Conservation (phyloP, 2,329 filamentous ascomycete species). For the Ophiostoma fasciatum region DNA sequence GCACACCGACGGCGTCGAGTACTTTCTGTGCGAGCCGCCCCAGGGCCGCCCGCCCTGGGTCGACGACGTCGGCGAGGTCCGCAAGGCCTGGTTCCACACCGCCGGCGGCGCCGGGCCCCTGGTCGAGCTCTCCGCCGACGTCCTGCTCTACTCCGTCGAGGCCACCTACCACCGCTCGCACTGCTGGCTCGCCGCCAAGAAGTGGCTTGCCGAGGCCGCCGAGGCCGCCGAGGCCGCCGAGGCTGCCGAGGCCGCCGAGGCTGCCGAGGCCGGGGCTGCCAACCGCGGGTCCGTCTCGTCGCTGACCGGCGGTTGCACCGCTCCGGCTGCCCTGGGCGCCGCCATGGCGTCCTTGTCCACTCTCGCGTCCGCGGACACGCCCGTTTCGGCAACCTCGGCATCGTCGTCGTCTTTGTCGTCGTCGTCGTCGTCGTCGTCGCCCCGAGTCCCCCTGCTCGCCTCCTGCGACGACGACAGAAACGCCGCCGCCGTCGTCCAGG, state of each 20-base stretch:
- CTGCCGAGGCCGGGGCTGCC: no score
- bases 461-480: no score
- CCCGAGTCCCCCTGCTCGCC: no score
- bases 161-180: conserved; percentile 44
- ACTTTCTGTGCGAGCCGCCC: conserved; percentile 66
- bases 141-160: conserved; percentile 46
- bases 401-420: no score
- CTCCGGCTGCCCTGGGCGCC: no score
- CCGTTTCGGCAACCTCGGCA: no score
- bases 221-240: conserved; percentile 12
- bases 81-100: conserved; percentile 61
- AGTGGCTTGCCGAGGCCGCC: conserved; percentile 21
- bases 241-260: conserved; percentile 13
- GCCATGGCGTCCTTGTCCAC: no score
- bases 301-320: no score
- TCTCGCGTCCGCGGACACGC: no score
- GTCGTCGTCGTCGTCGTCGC: no score
- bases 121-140: conserved; percentile 44
- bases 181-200: conserved; percentile 38
- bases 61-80: conserved; percentile 45
- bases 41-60: conserved; percentile 62
- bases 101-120: conserved; percentile 42
- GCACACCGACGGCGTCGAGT: conserved; percentile 59
- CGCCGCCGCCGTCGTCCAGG: no score
- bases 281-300: no score